phyloP scores from a whole-genome alignment of 345 rosid genomes.

The Melaleuca quinquenervia region DNA sequence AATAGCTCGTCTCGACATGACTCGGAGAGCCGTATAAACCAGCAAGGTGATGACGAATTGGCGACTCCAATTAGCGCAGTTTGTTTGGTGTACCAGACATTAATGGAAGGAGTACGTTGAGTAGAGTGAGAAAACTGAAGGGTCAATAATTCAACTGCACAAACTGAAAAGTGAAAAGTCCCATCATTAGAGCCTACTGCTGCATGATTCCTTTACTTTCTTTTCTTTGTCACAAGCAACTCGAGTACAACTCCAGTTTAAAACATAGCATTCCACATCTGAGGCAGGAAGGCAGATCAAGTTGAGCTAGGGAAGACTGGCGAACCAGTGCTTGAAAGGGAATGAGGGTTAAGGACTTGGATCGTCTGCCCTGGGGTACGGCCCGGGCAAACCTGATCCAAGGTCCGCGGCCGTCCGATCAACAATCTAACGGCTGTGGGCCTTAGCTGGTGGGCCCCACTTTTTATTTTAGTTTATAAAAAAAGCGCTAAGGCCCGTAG shows the following conservation, averaged over 20 bases:
- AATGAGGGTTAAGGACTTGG: not conserved
- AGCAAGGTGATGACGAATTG: not conserved
- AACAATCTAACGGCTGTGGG: no score
- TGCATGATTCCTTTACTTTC: not conserved
- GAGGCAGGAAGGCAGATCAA: not conserved
- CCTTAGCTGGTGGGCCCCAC: no score
- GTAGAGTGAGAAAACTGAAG: not conserved
- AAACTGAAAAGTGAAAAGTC: not conserved
- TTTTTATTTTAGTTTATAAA: no score
- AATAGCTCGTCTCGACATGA: not conserved
- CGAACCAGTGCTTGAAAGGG: not conserved
- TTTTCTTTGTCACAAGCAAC: not conserved
- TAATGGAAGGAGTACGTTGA: not conserved
- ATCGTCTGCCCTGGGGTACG: no score
- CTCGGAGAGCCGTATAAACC: not conserved
- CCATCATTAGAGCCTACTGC: not conserved
- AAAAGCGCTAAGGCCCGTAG: no score
- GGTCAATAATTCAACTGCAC: not conserved
- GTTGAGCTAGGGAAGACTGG: not conserved
- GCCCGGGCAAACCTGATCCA: no score
- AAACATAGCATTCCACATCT: not conserved
- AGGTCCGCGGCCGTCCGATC: no score
- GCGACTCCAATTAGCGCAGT: not conserved
- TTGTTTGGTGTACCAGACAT: not conserved
- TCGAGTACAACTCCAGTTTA: not conserved